Evolutionary conservation across 345 rosid species (phyloP), one percentile per base, ranked within the genome.

Genomic region (Hevea brasiliensis): DNA sequence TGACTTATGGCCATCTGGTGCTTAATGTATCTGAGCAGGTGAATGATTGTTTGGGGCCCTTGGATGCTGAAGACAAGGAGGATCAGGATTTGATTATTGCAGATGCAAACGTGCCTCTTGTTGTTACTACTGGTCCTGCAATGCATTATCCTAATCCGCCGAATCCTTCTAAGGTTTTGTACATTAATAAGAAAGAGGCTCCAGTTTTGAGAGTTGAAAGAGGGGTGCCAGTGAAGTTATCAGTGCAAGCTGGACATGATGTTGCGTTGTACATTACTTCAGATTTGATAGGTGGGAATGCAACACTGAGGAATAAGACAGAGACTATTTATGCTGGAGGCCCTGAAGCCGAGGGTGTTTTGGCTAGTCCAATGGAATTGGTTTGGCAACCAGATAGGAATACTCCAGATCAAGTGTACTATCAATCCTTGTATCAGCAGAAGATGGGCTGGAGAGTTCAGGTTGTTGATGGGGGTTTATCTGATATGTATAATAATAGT

Each of bases 401-500:
- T 80, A 92, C 98, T 6, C 97, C 97, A 0, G 92, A 95, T 80
- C 89, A 84, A 69, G 97, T 92, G 57, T 91, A 89, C 74, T 92
- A 95, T 80, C 98, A 92, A 41, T 95, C 98, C 2, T 65, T 88
- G 73, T 95, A 72, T 81, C 86, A 91, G 73, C 88, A 80, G 77
- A 92, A 95, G 82, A 92, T 92, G 98, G 99, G 99, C 10, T 95
- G 99, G 99, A 89, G 82, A 77, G 85, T 95, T 82, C 85, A 92
- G 87, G 99, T 91, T 73, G 97, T 95, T 62, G 99, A 95, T 63
- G 99, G 99, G 7, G 98, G 96, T 68, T 84, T 95, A 21, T 80
- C 98, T 10, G 98, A 91, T 84, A 95, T 95, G 99, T 95, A 95
- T 75, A 89, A 89, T 81, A 95, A 75, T 81, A 95, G 96, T 72